Base-by-base conservation (phyloP, 2,329 filamentous ascomycete species). In the Hymenoscyphus scutula region DNA sequence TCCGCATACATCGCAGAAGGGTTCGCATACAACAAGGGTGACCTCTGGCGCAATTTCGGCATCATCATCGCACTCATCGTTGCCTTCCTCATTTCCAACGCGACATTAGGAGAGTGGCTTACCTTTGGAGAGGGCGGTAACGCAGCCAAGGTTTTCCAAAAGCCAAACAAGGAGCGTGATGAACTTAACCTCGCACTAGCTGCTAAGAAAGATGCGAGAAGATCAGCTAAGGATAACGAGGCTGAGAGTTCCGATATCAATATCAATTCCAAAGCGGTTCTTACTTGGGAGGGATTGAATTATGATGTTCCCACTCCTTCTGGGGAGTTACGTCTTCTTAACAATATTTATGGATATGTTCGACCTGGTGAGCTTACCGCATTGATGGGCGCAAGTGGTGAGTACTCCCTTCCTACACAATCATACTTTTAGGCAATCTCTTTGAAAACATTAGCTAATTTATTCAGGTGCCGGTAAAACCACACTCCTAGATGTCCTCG, bases 211-310 rank as follows among this genome's bases (percentile, higher is more conserved):
- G 81, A 86, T 3, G 79, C 80, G 58, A 82, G 83, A 45, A 80
- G 82, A 77, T 69, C 78, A 77, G 34, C 60, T 5, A 80, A 75
- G 64, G 74, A 74, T 1, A 76, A 82, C 11, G 78, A 80, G 17
- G 74, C 78, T 8, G 77, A 76, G 0, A 25, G 15, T 27, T 69
- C 69, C 2, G 79, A 84, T n/a, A 76, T 88, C 37, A 82, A 75
- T 45, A 85, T 88, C 63, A 77, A 80, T 2, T 88, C 85, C 0
- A 81, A 82, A 69, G 85, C 87, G 38, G 80, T 92, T n/a, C 81
- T 96, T 64, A 96, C 92, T 0, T 97, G 92, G 89, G 90, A 94
- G 73, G 81, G 90, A 67, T 85, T 97, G 64, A 91, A 88, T 72
- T 97, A 97, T 73, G 85, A 88, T 63, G 86, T 89, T 0, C 85